Evolutionary conservation across 2,329 filamentous ascomycete species (phyloP).

Genomic region (Pleurostoma richardsiae): DNA sequence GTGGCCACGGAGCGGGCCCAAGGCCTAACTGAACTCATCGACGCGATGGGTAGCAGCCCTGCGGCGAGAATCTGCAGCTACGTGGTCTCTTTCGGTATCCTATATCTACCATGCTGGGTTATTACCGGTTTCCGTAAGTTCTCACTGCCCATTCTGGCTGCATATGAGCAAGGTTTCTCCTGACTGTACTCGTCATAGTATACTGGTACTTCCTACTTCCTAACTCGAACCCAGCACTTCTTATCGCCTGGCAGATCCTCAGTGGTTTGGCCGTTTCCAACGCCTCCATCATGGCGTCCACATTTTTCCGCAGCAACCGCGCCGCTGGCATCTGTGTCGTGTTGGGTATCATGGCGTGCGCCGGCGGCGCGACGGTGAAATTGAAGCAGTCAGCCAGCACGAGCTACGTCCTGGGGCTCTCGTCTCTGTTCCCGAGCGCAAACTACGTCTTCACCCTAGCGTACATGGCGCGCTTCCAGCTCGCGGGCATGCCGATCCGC

Average conservation of each 20-base stretch:
- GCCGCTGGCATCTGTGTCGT: constrained; percentile 11
- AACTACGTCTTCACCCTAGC: constrained; percentile 25
- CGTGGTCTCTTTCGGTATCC: constrained; percentile 17
- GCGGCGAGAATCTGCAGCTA: constrained; percentile 17
- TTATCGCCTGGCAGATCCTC: constrained; percentile 40
- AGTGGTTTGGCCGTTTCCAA: constrained; percentile 53
- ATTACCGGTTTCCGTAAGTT: constrained; percentile 24
- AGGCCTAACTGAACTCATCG: constrained; percentile 23
- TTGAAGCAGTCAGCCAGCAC: constrained; percentile 6
- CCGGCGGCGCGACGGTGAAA: constrained; percentile 7
- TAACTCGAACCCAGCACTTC: constrained; percentile 18
- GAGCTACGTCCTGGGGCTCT: constrained; percentile 12
- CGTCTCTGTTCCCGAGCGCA: constrained; percentile 23
- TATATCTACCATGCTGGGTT: constrained; percentile 30
- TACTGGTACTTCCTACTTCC: constrained; percentile 23
- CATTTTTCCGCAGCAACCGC: constrained; percentile 24
- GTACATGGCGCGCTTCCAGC: constrained; percentile 16
- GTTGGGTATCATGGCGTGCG: constrained; percentile 7
- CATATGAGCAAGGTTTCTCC: too few species aligned
- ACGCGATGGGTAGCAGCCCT: constrained; percentile 38
- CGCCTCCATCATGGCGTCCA: constrained; percentile 51
- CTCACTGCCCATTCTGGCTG: not conserved
- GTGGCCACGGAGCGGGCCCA: constrained; percentile 22
- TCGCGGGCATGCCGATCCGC: constrained; percentile 10
- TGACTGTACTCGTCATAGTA: constrained; percentile 9